Evolutionary conservation across 208 protist species (phyloP), one percentile per base, ranked within the genome.

Genomic region (Spironucleus salmonicida): DNA sequence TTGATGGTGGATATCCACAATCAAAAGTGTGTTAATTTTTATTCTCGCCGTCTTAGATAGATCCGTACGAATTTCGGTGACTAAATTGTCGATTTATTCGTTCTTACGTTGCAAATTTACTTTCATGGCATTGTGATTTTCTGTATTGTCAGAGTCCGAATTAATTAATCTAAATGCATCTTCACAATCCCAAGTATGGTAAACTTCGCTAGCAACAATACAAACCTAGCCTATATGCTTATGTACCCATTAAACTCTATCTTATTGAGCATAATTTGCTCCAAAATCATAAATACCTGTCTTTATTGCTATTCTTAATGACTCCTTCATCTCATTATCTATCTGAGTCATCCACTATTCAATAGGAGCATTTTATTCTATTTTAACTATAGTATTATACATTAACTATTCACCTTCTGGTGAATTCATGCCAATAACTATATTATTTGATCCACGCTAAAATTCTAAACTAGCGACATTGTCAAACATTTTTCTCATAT

Each of bases 401-500:
- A 87, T 82, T 40, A 95, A 87, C 35, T 77, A 67, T 85, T 98
- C 95, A 67, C 89, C 88, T 80, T 98, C 93, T 64, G 92, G 87
- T 62, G 93, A 97, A 57, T 90, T 83, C 81, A 97, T 93, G 7
- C 92, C 95, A 68, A 86, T 89, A 45, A 97, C 88, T 9, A 86
- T 89, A 76, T 92, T 89, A 75, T 90, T 86, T 9, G 84, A 81
- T 45, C 82, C 92, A 26, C 79, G 62, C 32, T 62, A 77, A 79
- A 98, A 97, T n/a, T 90, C 78, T 35, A 98, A 86, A 61, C 75
- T 62, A 23, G 85, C 88, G 74, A 89, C 90, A 84, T 97, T 97
- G 80, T 97, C 93, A 82, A 97, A 98, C 85, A 98, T 91, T 79
- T 98, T 98, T 49, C 95, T 85, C 89, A 97, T 95, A 84, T 97